A percentile compares a stretch with the other conserved stretches of the same genome.
phyloP scores from a whole-genome alignment of 495 filamentous ascomycete species.

The Niebla homalea region DNA sequence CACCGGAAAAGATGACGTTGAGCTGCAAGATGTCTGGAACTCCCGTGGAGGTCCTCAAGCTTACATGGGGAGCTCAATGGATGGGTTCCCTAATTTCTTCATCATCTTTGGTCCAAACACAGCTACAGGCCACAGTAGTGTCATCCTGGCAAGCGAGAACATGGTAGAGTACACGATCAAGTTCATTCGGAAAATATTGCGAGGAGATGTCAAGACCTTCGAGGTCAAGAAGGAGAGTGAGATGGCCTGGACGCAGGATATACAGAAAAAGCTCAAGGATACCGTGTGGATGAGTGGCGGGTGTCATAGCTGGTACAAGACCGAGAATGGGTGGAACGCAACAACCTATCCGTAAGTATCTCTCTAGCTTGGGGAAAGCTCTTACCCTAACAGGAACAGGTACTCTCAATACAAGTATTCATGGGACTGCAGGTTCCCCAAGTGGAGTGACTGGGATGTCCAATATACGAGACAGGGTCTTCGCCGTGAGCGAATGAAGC shows the following conservation, averaged over 20 bases:
- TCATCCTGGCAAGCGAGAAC: conserved; percentile 48
- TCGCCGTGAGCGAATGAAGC: conserved; percentile 16
- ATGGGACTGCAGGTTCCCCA: conserved; percentile 40
- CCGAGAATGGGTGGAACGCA: conserved; percentile 45
- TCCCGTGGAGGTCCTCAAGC: conserved; percentile 44
- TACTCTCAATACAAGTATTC: conserved; percentile 38
- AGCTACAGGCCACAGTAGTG: conserved; percentile 47
- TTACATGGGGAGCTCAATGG: conserved; percentile 51
- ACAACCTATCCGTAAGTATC: conserved; percentile 43
- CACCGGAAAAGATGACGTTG: conserved; percentile 32
- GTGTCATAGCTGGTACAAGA: conserved; percentile 46
- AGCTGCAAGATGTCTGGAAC: conserved; percentile 40
- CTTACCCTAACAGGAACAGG: conserved; percentile 18
- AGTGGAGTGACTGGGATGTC: conserved; percentile 41
- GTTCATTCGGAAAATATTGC: conserved; percentile 30
- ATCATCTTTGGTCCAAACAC: conserved; percentile 55
- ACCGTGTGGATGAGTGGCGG: conserved; percentile 40
- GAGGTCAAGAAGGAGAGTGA: conserved; percentile 41
- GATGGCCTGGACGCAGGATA: conserved; percentile 35
- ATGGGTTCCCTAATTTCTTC: conserved; percentile 58
- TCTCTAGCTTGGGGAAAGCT: neutral
- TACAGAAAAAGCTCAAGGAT: conserved; percentile 39
- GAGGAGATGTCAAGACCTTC: conserved; percentile 27
- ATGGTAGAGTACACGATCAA: conserved; percentile 35
- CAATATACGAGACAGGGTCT: conserved; percentile 36